phyloP scores from a whole-genome alignment of 176 grass and related monocot genomes.

The Zea luxurians region DNA sequence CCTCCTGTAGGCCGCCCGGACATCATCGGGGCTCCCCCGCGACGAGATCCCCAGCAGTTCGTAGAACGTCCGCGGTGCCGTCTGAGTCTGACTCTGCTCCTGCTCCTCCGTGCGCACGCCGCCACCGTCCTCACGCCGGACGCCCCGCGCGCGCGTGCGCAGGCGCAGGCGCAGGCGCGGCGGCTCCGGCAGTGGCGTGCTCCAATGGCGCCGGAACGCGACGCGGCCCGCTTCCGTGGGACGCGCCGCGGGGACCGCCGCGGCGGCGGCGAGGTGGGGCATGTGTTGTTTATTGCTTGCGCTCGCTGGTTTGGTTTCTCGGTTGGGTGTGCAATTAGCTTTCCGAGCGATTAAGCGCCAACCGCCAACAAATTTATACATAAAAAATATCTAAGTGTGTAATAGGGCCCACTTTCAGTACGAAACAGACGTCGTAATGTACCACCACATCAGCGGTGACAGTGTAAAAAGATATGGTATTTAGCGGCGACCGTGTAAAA shows the following conservation, averaged over 20 bases:
- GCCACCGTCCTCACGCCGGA: conserved; percentile 20
- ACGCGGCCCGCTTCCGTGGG: conserved; percentile 18
- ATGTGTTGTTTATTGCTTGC: conserved; percentile 2
- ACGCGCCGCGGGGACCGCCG: background rate
- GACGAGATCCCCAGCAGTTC: conserved; percentile 65
- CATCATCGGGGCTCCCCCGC: conserved; percentile 59
- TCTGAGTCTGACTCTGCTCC: background rate
- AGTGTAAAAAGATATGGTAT: too few species aligned
- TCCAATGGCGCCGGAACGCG: background rate
- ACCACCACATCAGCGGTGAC: too few species aligned
- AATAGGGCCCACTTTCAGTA: too few species aligned
- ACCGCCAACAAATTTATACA: too few species aligned
- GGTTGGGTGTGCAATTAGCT: too few species aligned
- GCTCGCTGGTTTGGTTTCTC: background rate
- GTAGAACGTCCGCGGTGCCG: conserved; percentile 54
- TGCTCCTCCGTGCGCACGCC: conserved; percentile 20
- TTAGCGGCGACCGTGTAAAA: too few species aligned
- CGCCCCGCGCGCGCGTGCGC: conserved; percentile 13
- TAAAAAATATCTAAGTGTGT: too few species aligned
- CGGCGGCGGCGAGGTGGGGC: conserved; percentile 33
- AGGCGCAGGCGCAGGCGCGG: conserved; percentile 6
- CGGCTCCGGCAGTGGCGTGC: background rate
- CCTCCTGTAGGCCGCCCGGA: conserved; percentile 71
- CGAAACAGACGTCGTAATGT: too few species aligned
- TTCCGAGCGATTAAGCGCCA: too few species aligned